Evolutionary conservation across 2,329 filamentous ascomycete genomes (phyloP), one percentile per base, ranked within the genome.

Genomic region (Pseudogymnoascus sp.): DNA sequence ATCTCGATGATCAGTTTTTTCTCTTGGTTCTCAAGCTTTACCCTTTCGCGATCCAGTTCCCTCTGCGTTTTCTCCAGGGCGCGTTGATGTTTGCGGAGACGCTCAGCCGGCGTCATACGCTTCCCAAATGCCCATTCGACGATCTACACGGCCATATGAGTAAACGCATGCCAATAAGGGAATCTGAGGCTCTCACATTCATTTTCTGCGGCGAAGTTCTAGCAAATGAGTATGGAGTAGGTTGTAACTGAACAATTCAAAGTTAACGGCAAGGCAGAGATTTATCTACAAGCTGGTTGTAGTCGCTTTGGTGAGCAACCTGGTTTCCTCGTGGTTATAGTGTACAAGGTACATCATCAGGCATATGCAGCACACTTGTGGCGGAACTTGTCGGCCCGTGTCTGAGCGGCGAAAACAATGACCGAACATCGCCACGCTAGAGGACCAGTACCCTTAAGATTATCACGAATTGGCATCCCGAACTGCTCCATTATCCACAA

Each of bases 51-150:
- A 73, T 99, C 94, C 61, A 99, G 84, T 75, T 99, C 94, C 69
- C 94, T 87, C 72, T 97, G 94, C 9, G 94, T 96, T 80, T 97
- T 96, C 77, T 99, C 94, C 67, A 99, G 87, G 69, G 94, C 92
- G 70, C 94, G 86, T 79, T 97, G 94, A 77, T 99, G 96, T 82
- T 93, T 93, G 76, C 90, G 87, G 75, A 93, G 81, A 75, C 90
- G 88, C 82, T 94, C 90, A 23, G 92, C 91, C 3, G 94, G 93
- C 81, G 94, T 99, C 85, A 97, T 95, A 77, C 94, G 94, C 84
- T 97, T 97, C 69, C 94, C 94, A 74, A 99, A 99, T 39, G 93
- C 93, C 92, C 94, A 99, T 84, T 99, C 94, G 66, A 99, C 84
- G 74, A 97, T 91, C 91, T 97, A 30, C 45, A 30, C 23, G 25